phyloP scores from a whole-genome alignment of 257 asterid genomes.

The Solanum neorickii region DNA sequence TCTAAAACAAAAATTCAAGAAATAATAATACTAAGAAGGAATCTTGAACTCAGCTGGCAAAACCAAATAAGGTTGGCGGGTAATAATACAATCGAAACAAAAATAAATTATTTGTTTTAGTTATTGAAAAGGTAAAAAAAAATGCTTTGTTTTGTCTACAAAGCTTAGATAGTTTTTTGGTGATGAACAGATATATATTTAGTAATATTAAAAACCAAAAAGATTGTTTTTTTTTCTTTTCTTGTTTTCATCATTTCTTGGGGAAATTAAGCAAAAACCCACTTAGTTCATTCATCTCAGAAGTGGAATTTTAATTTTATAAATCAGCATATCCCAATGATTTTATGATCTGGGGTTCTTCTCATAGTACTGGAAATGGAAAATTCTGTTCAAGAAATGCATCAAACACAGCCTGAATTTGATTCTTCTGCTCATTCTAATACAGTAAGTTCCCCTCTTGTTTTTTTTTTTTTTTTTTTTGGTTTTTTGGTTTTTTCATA shows the following conservation, averaged over 20 bases:
- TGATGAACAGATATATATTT: background rate
- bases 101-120: background rate
- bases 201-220: background rate
- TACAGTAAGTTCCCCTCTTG: background rate
- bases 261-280: background rate
- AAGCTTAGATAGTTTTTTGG: background rate
- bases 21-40: background rate
- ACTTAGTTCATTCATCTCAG: background rate
- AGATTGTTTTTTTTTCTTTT: background rate
- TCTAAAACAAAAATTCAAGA: background rate
- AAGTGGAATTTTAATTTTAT: background rate
- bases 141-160: background rate
- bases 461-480: too few species aligned
- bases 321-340: background rate
- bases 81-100: background rate
- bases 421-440: background rate
- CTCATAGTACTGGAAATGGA: background rate
- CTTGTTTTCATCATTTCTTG: constrained; percentile 13
- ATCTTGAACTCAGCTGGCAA: constrained; percentile 6
- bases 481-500: too few species aligned
- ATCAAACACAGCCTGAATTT: background rate
- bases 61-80: constrained; percentile 4
- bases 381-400: constrained; percentile 2
- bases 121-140: background rate
- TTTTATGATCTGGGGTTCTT: background rate